Evolutionary conservation across 2,329 filamentous ascomycete species (phyloP), one percentile per base, ranked within the genome.

Genomic region (Paraphaeosphaeria sporulosa): DNA sequence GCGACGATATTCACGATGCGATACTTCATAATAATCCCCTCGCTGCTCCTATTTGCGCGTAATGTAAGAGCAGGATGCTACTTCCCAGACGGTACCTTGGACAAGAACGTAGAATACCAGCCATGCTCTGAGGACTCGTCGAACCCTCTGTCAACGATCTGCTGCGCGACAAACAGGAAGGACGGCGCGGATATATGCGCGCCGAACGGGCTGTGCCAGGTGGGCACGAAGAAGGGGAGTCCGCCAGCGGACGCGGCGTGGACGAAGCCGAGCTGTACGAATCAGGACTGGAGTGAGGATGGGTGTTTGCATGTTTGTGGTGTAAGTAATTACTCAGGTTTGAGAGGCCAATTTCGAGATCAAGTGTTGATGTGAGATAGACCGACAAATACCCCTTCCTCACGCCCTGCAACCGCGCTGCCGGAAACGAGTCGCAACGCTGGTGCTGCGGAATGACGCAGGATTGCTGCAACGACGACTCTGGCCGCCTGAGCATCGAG

Each of bases 161-260:
- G 56, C 25, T 58, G 56, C 15, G 56, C 48, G 27, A 43, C 34
- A 32, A 58, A 58, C 19, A 30, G 56, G 9, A 46, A 36, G 12
- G 42, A 46, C 17, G 59, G 55, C 6, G 43, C 55, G n/a, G 59
- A 61, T 61, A 58, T 58, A 15, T 61, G 59, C 27, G 44, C 46
- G 19, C 59, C 59, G 21, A 61, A 61, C 51, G 59, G 59, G 12
- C 34, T 61, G 36, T 61, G 59, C 34, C 55, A 61, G 38, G 55
- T 55, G 19, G 59, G 59, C 12, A 19, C n/a, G 55, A 58, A 55
- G 55, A 55, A 58, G 55, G 55, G 50, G 15, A 36, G 46, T 19
- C 47, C 23, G 36, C 23, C 30, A 13, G 19, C n/a, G 23, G 54
- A 55, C 10, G 30, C 54, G 1, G 44, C 40, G 43, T 61, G 49